phyloP scores from a whole-genome alignment of 2,329 filamentous ascomycete species.

The Metarhizium rileyi region DNA sequence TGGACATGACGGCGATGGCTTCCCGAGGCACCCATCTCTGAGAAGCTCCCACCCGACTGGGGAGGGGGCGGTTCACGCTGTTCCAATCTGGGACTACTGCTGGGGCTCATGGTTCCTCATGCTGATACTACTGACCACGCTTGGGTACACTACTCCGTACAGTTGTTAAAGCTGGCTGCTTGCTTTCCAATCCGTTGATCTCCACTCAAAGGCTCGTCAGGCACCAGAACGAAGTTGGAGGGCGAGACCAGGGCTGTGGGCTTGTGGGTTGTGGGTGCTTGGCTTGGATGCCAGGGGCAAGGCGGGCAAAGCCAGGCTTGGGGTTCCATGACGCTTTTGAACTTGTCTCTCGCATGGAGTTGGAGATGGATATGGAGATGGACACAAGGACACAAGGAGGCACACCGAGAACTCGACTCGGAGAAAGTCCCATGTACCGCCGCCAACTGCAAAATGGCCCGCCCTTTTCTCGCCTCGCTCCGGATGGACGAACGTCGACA shows the following conservation, averaged over 20 bases:
- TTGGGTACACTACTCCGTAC: too few relatives aligned
- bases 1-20: conserved; percentile 4
- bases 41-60: not conserved
- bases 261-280: too few relatives aligned
- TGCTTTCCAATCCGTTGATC: not conserved
- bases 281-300: not conserved
- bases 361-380: too few relatives aligned
- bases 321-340: not conserved
- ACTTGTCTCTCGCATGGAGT: not conserved
- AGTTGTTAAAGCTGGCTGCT: not conserved
- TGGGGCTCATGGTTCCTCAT: not conserved
- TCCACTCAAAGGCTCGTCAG: conserved; percentile 1
- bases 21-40: not conserved
- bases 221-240: conserved; percentile 1
- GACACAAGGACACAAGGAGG: too few relatives aligned
- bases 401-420: not conserved
- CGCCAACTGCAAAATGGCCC: not conserved
- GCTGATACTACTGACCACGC: too few relatives aligned
- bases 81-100: not conserved
- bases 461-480: not conserved
- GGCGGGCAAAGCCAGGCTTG: not conserved
- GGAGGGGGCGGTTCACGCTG: not conserved
- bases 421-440: not conserved
- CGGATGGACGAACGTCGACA: too few relatives aligned
- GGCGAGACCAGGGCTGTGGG: not conserved